Conservation (phyloP, 441 rosid genomes). For the Gossypium davidsonii region DNA sequence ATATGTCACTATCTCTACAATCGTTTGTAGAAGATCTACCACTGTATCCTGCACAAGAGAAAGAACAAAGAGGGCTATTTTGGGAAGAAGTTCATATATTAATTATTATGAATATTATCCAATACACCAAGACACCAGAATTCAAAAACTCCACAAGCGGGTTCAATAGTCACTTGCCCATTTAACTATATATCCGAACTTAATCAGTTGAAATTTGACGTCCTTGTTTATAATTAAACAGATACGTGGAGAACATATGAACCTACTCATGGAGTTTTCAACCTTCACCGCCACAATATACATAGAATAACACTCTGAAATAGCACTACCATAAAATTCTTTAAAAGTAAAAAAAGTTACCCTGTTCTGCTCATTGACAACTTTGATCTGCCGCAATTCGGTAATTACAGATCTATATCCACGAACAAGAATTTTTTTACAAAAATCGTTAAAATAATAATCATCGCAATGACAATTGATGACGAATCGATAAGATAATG, state of each 20-base stretch:
- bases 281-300: neutral
- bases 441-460: neutral
- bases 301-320: neutral
- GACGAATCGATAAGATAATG: neutral
- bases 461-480: neutral
- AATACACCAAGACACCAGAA: neutral
- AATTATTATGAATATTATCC: neutral
- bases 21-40: conserved; percentile 55
- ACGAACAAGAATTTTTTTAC: neutral
- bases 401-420: conserved; percentile 35
- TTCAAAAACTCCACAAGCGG: neutral
- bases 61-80: neutral
- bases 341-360: conserved; percentile 24
- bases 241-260: neutral
- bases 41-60: conserved; percentile 40
- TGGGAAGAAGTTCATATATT: neutral
- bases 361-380: conserved; percentile 43
- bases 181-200: neutral
- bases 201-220: neutral
- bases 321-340: neutral
- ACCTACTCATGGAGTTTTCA: neutral
- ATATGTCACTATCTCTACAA: conserved; percentile 66
- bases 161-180: neutral
- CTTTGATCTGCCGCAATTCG: conserved; percentile 48
- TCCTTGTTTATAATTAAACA: conserved; percentile 4